Conservation (phyloP, 2,329 filamentous ascomycete genomes). For the Helotiales sp. region DNA sequence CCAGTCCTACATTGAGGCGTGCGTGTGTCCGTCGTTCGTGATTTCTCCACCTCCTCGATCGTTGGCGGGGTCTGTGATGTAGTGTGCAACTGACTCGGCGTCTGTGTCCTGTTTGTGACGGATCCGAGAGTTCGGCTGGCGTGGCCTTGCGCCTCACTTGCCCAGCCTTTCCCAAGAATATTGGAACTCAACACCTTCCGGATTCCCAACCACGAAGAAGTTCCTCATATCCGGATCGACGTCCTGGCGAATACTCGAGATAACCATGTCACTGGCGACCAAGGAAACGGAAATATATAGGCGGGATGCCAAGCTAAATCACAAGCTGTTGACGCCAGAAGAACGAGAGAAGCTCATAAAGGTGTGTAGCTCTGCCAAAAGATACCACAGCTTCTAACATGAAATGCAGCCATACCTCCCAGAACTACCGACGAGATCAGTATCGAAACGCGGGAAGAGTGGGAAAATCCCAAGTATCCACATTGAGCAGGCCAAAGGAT, state of each 20-base stretch:
- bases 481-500: slow-evolving; percentile 29
- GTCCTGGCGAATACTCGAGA: background rate
- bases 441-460: slow-evolving; percentile 26
- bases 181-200: slow-evolving; percentile 5
- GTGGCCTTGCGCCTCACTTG: slow-evolving; percentile 21
- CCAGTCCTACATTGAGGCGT: slow-evolving; percentile 26
- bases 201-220: background rate
- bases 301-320: slow-evolving; percentile 44
- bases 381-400: slow-evolving; percentile 17
- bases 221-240: no score
- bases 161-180: background rate
- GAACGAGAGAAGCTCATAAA: slow-evolving; percentile 47
- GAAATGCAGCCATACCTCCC: slow-evolving; percentile 35
- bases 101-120: background rate
- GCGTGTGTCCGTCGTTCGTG: slow-evolving; percentile 5
- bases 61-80: slow-evolving; percentile 3
- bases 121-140: background rate
- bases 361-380: slow-evolving; percentile 34
- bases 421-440: slow-evolving; percentile 25
- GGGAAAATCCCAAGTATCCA: slow-evolving; percentile 25
- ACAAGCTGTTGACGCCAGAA: slow-evolving; percentile 43
- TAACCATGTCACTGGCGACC: slow-evolving; percentile 29
- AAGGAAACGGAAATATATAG: slow-evolving; percentile 45
- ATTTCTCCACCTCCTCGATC: background rate
- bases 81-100: background rate